Conservation (phyloP, 2,329 filamentous ascomycete species). For the Trichoderma citrinoviride region DNA sequence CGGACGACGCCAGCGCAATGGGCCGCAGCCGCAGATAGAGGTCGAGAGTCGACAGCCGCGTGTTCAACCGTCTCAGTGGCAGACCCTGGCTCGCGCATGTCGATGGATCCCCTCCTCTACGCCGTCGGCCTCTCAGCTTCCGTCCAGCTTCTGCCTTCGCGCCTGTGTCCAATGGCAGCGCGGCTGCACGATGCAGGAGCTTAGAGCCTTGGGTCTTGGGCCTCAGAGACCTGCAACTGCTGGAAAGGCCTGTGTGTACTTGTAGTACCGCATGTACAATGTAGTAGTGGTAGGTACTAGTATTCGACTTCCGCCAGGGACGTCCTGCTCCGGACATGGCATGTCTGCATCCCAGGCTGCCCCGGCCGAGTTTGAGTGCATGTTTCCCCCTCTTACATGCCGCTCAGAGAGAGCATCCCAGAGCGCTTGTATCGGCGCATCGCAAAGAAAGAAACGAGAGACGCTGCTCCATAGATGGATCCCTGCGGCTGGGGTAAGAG, state of each 20-base stretch:
- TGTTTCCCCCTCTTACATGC: conserved; percentile 14
- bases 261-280: too few relatives aligned
- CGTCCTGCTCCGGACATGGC: conserved; percentile 3
- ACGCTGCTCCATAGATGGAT: neutral
- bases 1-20: conserved; percentile 16
- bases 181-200: conserved; percentile 20
- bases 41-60: conserved; percentile 11
- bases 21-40: conserved; percentile 11
- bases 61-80: conserved; percentile 3
- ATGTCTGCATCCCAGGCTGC: conserved; percentile 3
- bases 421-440: neutral
- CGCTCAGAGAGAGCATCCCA: neutral
- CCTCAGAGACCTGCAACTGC: conserved; percentile 14
- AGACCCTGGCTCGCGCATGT: conserved; percentile 13
- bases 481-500: conserved; percentile 6
- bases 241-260: neutral
- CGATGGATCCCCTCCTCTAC: conserved; percentile 18
- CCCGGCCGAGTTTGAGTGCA: conserved; percentile 8
- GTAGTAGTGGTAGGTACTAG: too few relatives aligned
- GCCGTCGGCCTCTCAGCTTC: conserved; percentile 2
- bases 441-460: neutral
- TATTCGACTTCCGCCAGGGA: neutral
- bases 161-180: conserved; percentile 7
- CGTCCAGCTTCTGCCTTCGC: neutral
- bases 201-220: conserved; percentile 16